phyloP scores from a whole-genome alignment of 805 yeast genomes.

The Barnettozyma botsteinii region DNA sequence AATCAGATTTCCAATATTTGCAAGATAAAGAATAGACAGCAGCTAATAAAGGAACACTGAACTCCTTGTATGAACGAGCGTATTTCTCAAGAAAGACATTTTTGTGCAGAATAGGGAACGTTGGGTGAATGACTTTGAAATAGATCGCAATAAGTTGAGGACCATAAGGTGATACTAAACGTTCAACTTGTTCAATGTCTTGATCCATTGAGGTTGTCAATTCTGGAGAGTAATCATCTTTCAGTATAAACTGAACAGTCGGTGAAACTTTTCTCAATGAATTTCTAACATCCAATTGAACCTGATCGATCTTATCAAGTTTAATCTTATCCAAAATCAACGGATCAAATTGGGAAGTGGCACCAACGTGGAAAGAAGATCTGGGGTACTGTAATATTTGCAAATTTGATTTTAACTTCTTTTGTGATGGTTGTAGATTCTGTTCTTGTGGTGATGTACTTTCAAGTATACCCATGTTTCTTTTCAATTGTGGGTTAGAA shows the following conservation, averaged over 20 bases:
- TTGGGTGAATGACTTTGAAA: constrained; percentile 83
- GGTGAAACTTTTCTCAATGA: constrained; percentile 76
- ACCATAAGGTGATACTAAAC: constrained; percentile 89
- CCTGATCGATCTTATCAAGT: constrained; percentile 71
- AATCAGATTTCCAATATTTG: constrained; percentile 84
- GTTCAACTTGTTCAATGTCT: constrained; percentile 79
- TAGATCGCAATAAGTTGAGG: constrained; percentile 72
- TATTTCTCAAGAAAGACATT: constrained; percentile 89
- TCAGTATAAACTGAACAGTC: constrained; percentile 65
- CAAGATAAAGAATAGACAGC: constrained; percentile 85
- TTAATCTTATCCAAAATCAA: constrained; percentile 59
- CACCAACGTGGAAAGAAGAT: constrained; percentile 83
- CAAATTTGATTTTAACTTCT: constrained; percentile 12
- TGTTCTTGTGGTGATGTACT: constrained; percentile 9
- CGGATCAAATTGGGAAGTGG: constrained; percentile 79
- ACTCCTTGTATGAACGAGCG: constrained; percentile 83
- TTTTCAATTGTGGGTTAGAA: constrained; percentile 33
- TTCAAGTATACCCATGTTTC: constrained; percentile 23
- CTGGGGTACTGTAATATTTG: constrained; percentile 78
- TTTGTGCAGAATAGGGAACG: constrained; percentile 87
- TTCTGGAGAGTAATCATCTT: constrained; percentile 74
- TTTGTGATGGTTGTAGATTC: constrained; percentile 7
- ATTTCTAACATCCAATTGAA: constrained; percentile 59
- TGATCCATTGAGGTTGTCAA: constrained; percentile 63
- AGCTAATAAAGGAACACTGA: constrained; percentile 86